Percentiles rank a stretch among this genome's conserved stretches.
These are phyloP conservation scores for Rhododendron vialii DNA, from an alignment of 148 eudicot genomes.

Conservation along the genomic window DNA sequence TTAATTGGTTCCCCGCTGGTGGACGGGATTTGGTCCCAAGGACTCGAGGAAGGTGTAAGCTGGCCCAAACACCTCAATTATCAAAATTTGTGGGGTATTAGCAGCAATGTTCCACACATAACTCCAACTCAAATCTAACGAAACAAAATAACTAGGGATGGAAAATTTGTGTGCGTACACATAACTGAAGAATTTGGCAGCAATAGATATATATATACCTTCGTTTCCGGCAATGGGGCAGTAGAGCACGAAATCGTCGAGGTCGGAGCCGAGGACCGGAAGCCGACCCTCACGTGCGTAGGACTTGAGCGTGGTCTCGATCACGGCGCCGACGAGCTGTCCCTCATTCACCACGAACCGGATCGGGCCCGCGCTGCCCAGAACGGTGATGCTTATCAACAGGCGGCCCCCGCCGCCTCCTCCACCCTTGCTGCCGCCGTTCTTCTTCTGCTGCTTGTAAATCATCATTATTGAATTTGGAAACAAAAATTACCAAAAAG, in stretches of 20 bases:
- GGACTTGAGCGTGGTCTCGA: slow-evolving; percentile 28
- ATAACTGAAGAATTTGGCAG: neutral
- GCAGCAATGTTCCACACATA: neutral
- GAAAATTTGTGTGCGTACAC: neutral
- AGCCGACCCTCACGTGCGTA: slow-evolving; percentile 51
- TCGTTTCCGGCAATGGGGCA: slow-evolving; percentile 33
- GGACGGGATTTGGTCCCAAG: too few relatives aligned
- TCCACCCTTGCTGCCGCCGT: slow-evolving; percentile 19
- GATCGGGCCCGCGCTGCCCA: slow-evolving; percentile 55
- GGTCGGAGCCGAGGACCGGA: slow-evolving; percentile 38
- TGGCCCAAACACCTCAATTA: too few relatives aligned
- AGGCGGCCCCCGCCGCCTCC: slow-evolving; percentile 15
- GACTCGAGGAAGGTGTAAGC: too few relatives aligned
- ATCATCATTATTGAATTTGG: slow-evolving; percentile 21
- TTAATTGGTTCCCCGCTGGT: too few relatives aligned
- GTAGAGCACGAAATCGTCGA: slow-evolving; percentile 30
- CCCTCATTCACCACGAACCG: slow-evolving; percentile 38
- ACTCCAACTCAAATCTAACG: neutral
- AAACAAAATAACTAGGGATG: neutral
- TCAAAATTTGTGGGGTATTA: neutral
- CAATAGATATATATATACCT: slow-evolving; percentile 17
- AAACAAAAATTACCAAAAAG: neutral
- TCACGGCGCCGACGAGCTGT: slow-evolving; percentile 27
- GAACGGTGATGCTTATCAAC: slow-evolving; percentile 32
- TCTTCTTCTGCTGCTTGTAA: slow-evolving; percentile 46